These are phyloP conservation scores for Carex parvula DNA, from an alignment of 176 grass and related monocot genomes.

Conservation along the genomic window DNA sequence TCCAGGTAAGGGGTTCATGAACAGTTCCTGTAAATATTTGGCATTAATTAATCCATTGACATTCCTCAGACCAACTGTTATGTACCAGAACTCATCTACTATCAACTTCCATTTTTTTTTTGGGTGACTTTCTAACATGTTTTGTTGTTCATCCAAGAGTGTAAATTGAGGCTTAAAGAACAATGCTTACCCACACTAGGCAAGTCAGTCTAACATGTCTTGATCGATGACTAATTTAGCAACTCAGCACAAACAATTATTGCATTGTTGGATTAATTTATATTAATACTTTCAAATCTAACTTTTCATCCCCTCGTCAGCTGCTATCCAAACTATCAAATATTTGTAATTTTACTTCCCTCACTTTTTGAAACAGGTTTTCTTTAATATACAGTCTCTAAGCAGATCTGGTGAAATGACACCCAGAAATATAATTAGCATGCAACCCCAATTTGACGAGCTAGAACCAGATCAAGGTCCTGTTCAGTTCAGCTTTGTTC, in stretches of 20 bases:
- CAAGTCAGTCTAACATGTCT: not conserved
- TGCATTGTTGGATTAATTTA: not conserved
- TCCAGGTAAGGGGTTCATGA: not conserved
- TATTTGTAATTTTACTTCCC: not conserved
- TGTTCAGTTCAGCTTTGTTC: not conserved
- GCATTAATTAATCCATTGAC: not conserved
- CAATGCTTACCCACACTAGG: no score
- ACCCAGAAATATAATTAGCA: conserved; percentile 17
- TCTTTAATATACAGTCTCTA: not conserved
- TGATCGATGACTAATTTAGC: not conserved
- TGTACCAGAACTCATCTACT: not conserved
- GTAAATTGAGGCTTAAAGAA: not conserved
- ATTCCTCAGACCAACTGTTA: not conserved
- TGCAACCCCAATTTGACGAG: conserved; percentile 4
- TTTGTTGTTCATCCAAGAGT: not conserved
- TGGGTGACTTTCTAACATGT: not conserved
- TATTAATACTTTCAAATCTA: not conserved
- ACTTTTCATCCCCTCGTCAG: not conserved
- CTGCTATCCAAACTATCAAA: not conserved
- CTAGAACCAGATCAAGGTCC: conserved; percentile 9
- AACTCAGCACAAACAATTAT: not conserved
- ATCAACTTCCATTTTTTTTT: not conserved
- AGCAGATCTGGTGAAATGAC: conserved; percentile 9
- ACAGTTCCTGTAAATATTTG: not conserved
- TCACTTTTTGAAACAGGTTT: not conserved